Evolutionary conservation across 2,329 filamentous ascomycete species (phyloP).

Genomic region (Byssoonygena ceratinophila): DNA sequence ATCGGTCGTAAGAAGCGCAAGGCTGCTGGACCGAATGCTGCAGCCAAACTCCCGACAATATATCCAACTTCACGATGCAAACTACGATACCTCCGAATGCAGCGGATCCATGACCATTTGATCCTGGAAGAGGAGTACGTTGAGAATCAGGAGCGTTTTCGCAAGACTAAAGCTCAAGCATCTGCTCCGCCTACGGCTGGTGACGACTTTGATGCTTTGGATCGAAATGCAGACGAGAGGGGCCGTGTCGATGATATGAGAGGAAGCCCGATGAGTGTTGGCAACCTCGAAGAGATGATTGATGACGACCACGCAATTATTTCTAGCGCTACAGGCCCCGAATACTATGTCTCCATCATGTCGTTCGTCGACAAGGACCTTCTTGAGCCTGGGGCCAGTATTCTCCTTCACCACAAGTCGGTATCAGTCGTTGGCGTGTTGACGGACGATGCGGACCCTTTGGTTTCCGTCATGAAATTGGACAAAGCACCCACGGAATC

Average conservation of each 20-base stretch:
- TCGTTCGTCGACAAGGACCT: slow-evolving; percentile 99
- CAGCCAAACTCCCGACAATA: slow-evolving; percentile 86
- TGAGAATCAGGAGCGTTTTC: slow-evolving; percentile 92
- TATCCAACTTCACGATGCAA: slow-evolving; percentile 97
- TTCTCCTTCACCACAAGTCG: slow-evolving; percentile 92
- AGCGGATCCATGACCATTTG: slow-evolving; percentile 94
- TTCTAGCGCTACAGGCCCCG: slow-evolving; percentile 89
- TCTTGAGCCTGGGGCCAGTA: slow-evolving; percentile 88
- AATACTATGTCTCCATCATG: slow-evolving; percentile 99
- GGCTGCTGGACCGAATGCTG: slow-evolving; percentile 81
- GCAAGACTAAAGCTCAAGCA: slow-evolving; percentile 73
- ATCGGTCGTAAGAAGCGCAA: slow-evolving; percentile 98
- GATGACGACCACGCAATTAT: slow-evolving; percentile 99
- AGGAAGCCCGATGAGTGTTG: slow-evolving; percentile 96
- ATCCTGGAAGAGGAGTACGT: slow-evolving; percentile 97
- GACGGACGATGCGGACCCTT: slow-evolving; percentile 88
- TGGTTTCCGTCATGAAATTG: slow-evolving; percentile 97
- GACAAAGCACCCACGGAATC: slow-evolving; percentile 98
- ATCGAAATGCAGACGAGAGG: slow-evolving; percentile 88
- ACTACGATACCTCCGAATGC: slow-evolving; percentile 91
- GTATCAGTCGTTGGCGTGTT: slow-evolving; percentile 96
- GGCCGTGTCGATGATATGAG: slow-evolving; percentile 96
- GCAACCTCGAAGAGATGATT: slow-evolving; percentile 95
- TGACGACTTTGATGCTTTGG: slow-evolving; percentile 59
- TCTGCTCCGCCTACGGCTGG: slow-evolving; percentile 48